Evolutionary conservation across 345 rosid species (phyloP).

Genomic region (Populus deltoides): DNA sequence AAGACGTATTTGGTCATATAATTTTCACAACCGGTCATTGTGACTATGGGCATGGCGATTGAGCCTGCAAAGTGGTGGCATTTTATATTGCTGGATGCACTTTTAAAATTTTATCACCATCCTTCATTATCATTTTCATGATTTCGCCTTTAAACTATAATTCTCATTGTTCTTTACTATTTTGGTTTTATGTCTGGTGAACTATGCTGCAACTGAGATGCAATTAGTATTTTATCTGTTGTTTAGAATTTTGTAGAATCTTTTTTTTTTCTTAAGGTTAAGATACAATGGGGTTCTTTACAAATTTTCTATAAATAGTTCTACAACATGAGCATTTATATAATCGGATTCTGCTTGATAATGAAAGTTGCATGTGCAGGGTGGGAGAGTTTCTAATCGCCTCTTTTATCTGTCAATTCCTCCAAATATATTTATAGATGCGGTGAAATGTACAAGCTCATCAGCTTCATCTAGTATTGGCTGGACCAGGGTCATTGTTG

Average conservation of each 20-base stretch:
- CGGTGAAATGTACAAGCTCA: constrained; percentile 84
- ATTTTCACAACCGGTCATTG: not conserved
- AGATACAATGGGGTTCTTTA: not conserved
- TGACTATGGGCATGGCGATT: not conserved
- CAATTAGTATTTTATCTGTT: not conserved
- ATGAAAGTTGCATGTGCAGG: constrained; percentile 43
- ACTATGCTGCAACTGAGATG: not conserved
- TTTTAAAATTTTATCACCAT: not conserved
- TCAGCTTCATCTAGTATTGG: constrained; percentile 89
- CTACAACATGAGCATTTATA: not conserved
- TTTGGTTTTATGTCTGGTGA: not conserved
- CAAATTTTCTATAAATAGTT: not conserved
- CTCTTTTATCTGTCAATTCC: constrained; percentile 93
- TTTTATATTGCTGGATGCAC: not conserved
- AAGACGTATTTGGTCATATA: not conserved
- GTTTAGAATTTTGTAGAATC: not conserved
- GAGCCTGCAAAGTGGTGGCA: not conserved
- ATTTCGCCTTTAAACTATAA: not conserved
- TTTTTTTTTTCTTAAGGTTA: not conserved
- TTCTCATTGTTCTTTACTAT: not conserved
- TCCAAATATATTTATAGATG: constrained; percentile 89
- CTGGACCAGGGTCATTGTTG: constrained; percentile 98
- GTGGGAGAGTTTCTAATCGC: constrained; percentile 76
- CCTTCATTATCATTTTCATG: not conserved
- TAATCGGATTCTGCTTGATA: constrained; percentile 1